Conservation (phyloP, 73 alveolate genomes). For the Diophrys appendiculata region DNA sequence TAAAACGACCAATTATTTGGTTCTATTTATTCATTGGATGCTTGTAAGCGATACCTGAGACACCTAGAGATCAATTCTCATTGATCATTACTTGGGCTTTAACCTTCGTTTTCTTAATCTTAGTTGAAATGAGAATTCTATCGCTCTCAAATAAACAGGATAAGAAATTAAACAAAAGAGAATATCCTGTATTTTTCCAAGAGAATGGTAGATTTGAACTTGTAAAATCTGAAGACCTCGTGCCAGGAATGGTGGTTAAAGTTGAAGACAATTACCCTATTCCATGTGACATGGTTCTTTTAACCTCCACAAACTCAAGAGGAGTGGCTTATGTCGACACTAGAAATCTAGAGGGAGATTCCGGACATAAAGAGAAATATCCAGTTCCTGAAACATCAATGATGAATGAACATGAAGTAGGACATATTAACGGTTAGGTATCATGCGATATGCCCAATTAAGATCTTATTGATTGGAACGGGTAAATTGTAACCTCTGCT, state of each 20-base stretch:
- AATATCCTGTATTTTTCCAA: not conserved
- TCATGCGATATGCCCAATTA: conserved; percentile 80
- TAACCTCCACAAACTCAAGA: conserved; percentile 51
- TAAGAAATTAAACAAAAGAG: not conserved
- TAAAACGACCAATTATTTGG: not conserved
- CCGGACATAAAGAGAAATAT: not conserved
- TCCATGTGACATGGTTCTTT: conserved; percentile 97
- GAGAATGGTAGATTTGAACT: not conserved
- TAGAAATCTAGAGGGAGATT: not conserved
- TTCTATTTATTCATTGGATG: not conserved
- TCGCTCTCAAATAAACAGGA: not conserved
- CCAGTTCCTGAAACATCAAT: not conserved
- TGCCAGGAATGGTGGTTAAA: conserved; percentile 86
- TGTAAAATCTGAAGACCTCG: conserved; percentile 56
- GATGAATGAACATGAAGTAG: not conserved
- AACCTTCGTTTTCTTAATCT: not conserved
- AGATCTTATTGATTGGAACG: conserved; percentile 76
- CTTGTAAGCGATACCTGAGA: not conserved
- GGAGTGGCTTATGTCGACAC: conserved; percentile 71
- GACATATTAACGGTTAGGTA: conserved; percentile 57
- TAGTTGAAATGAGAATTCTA: not conserved
- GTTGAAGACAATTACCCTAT: conserved; percentile 89
- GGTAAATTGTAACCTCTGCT: conserved; percentile 46
- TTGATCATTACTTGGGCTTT: not conserved
- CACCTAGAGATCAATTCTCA: not conserved